Evolutionary conservation across 2,329 filamentous ascomycete species (phyloP), one percentile per base, ranked within the genome.

Genomic region (Rutstroemia sp.): DNA sequence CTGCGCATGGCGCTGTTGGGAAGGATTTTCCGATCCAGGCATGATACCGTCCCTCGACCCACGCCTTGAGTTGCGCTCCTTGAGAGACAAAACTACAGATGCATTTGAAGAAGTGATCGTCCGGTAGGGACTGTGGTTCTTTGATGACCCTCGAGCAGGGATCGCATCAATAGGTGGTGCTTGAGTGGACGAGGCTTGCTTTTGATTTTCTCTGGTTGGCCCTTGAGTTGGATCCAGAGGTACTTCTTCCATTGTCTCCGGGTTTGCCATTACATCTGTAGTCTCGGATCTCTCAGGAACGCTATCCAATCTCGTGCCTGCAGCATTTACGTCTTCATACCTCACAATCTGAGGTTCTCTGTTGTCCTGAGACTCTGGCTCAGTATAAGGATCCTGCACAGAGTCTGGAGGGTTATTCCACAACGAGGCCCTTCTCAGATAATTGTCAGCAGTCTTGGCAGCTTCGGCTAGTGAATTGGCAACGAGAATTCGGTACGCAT

Each of bases 371-470:
- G 19, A 36, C 23, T 25, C 16, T 47, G 38, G 40, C 10, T 45
- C 25, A 8, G 19, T 16, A 5, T 5, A 21, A 9, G 44, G 16
- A 21, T 54, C 52, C 9, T n/a, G 52, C n/a, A 21, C 12, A 5
- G 16, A 51, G 23, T 45, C 47, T 25, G 51, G 17, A 23, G 46
- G 46, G 3, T 58, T 38, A 23, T 59, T 59, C 61, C 60, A 61
- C 19, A 65, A 49, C 23, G 61, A 62, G 9, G 56, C 52, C 39
- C 58, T 52, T 30, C 60, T 60, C 14, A 67, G 47, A 50, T 66
- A 65, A 12, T 62, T 58, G 51, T 68, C 64, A 17, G 64, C 63
- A 51, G 52, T 61, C 36, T 60, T 61, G 0, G 61, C 62, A 23
- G 61, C 64, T 47, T 63, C 53, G 5, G 56, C 51, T 4, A 67